Percentiles rank a stretch among this genome's conserved stretches.
These are phyloP conservation scores for Nicotiana tomentosiformis DNA, from an alignment of 257 asterid genomes.

Conservation along the genomic window DNA sequence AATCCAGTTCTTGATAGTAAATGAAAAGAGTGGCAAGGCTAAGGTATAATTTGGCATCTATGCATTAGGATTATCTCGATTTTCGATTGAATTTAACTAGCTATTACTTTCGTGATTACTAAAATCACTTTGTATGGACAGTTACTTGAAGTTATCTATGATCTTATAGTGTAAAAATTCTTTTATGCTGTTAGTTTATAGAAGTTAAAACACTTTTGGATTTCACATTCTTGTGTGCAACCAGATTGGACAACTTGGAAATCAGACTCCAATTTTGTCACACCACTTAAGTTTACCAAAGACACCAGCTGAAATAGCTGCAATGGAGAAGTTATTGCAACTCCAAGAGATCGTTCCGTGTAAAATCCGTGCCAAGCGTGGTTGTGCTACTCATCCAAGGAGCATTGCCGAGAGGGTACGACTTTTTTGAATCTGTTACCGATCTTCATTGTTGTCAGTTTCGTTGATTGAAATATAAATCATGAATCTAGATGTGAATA, in stretches of 20 bases:
- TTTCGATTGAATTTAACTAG: neutral
- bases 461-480: too few relatives aligned
- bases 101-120: too few relatives aligned
- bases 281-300: conserved; percentile 64
- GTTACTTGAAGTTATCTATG: too few relatives aligned
- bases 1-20: too few relatives aligned
- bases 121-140: too few relatives aligned
- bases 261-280: conserved; percentile 38
- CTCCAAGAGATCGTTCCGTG: conserved; percentile 61
- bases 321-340: conserved; percentile 57
- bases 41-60: neutral
- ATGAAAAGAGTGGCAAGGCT: too few relatives aligned
- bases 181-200: neutral
- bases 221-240: neutral
- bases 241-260: conserved; percentile 37
- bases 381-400: conserved; percentile 89
- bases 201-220: neutral
- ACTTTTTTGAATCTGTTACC: neutral
- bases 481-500: neutral
- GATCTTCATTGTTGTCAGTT: neutral
- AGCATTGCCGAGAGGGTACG: conserved; percentile 91
- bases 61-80: neutral
- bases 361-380: conserved; percentile 82
- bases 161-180: too few relatives aligned
- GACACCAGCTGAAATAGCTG: conserved; percentile 38